These are phyloP conservation scores for Capsella bursapastoris DNA, from an alignment of 345 rosid genomes.

Conservation along the genomic window DNA sequence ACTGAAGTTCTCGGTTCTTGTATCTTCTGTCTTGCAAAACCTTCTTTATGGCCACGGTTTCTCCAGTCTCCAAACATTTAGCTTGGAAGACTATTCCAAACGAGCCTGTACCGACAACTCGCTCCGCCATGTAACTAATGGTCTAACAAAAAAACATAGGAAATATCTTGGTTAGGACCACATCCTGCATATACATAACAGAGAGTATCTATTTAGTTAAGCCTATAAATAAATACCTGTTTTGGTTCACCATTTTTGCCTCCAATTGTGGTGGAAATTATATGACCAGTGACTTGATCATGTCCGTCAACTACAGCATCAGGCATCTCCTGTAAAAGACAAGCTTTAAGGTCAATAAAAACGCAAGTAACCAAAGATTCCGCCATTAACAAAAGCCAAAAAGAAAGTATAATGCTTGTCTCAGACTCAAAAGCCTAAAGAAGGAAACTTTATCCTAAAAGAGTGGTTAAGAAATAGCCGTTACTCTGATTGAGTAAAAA, in stretches of 20 bases:
- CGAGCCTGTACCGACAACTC: conserved; percentile 85
- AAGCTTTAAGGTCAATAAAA: conserved; percentile 18
- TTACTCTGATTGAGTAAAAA: conserved; percentile 28
- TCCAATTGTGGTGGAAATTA: conserved; percentile 87
- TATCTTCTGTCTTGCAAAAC: conserved; percentile 85
- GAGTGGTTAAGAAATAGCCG: conserved; percentile 33
- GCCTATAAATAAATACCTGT: conserved; percentile 48
- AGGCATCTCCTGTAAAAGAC: conserved; percentile 65
- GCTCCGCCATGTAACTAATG: conserved; percentile 94
- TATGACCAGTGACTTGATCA: conserved; percentile 86
- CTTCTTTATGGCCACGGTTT: conserved; percentile 86
- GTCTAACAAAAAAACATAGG: conserved; percentile 50
- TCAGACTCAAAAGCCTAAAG: conserved; percentile 28
- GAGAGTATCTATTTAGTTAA: background rate
- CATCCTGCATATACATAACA: background rate
- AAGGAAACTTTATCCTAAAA: conserved; percentile 30
- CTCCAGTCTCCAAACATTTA: conserved; percentile 87
- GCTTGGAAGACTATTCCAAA: conserved; percentile 93
- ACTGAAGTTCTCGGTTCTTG: conserved; percentile 83
- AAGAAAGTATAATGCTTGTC: conserved; percentile 15
- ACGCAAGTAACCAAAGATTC: conserved; percentile 8
- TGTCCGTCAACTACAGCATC: conserved; percentile 70
- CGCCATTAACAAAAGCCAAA: background rate
- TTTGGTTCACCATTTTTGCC: conserved; percentile 95
- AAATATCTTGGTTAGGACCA: background rate